phyloP scores from a whole-genome alignment of 306 rosid species.

The Trifolium pratense region DNA sequence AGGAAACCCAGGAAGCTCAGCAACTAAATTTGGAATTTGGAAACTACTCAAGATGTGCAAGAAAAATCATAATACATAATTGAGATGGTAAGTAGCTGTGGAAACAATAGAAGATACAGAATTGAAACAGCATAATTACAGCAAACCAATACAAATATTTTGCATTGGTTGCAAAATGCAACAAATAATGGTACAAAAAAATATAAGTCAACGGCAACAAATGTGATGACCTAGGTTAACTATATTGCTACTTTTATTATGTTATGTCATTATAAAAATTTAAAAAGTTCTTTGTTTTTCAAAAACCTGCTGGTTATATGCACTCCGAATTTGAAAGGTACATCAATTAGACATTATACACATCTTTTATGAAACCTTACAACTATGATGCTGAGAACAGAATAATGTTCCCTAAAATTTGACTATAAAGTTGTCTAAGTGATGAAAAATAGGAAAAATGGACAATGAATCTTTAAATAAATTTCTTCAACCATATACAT shows the following conservation, averaged over 20 bases:
- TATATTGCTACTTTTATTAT: conserved; percentile 22
- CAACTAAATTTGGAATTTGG: conserved; percentile 12
- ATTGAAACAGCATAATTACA: conserved; percentile 27
- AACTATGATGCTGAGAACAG: conserved; percentile 18
- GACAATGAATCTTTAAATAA: background rate
- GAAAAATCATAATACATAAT: conserved; percentile 24
- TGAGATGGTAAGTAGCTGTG: conserved; percentile 26
- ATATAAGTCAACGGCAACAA: conserved; percentile 3
- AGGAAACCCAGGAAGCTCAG: conserved; percentile 22
- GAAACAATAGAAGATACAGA: conserved; percentile 11
- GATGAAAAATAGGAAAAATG: conserved; percentile 2
- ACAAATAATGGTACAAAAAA: background rate
- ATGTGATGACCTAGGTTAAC: conserved; percentile 4
- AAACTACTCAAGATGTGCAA: conserved; percentile 7
- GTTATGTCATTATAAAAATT: conserved; percentile 1
- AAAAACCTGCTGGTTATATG: conserved; percentile 21
- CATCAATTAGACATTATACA: background rate
- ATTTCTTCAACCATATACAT: background rate
- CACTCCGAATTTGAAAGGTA: conserved; percentile 25
- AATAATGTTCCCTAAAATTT: conserved; percentile 14
- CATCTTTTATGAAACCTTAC: background rate
- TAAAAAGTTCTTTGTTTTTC: conserved; percentile 5
- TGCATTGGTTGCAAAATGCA: conserved; percentile 19
- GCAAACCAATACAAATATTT: conserved; percentile 14
- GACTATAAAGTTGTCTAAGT: conserved; percentile 20